Evolutionary conservation across 2,329 filamentous ascomycete species (phyloP), one percentile per base, ranked within the genome.

Genomic region (Cercospora beticola): DNA sequence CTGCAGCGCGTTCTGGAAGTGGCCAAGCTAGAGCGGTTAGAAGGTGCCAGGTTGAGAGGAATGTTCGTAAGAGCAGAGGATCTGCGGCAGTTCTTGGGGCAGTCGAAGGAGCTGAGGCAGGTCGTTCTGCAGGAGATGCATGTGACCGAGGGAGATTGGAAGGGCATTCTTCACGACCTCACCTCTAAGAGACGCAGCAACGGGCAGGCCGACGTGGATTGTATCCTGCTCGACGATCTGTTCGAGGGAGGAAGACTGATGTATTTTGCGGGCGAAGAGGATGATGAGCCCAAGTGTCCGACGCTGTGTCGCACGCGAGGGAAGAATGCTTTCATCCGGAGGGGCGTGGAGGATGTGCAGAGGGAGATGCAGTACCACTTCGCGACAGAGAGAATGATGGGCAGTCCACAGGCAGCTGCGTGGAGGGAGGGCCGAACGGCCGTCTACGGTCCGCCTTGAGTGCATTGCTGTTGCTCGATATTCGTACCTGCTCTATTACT

Each of bases 201-300:
- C 52, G 52, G 52, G 26, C 1, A 6, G 6, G 12, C 49, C 1
- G 57, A 28, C 10, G 28, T 67, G 31, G 46, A 66, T 1, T 63
- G 63, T 26, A 30, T 71, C 14, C 56, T 59, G 14, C 59, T 67
- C 18, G 66, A 71, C 23, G 67, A 70, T 56, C 33, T 70, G n/a
- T 70, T 70, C 33, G 62, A 70, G 28, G 26, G 23, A 12, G 33
- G 58, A 21, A 36, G 21, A 12, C 31, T 70, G 30, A n/a, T 70
- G 4, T 70, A 68, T 46, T 68, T 70, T 28, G 52, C 31, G 3
- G 52, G 54, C 6, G 62, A 65, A 26, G 62, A 12, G 5, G 57
- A 62, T 14, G 59, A 58, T 10, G 30, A 49, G 49, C 68, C 62
- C 23, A 68, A 70, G 40, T 68, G 49, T 23, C 40, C 59, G 3